phyloP scores from a whole-genome alignment of 2,329 filamentous ascomycete genomes.

The Fonsecaea multimorphosa region DNA sequence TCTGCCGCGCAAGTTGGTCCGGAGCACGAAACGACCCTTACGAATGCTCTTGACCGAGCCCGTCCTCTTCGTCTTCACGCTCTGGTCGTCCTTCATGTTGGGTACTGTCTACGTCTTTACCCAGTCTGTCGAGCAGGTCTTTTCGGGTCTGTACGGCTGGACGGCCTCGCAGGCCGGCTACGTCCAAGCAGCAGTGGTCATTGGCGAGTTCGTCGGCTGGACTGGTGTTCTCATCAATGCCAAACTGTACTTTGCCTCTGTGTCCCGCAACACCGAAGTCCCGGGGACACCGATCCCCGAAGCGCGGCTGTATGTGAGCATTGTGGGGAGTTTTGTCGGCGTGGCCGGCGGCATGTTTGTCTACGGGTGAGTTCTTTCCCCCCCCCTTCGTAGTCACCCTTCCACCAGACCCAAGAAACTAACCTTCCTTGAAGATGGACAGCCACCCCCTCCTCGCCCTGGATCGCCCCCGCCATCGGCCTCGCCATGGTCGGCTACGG shows the following conservation, averaged over 20 bases:
- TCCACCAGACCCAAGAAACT: neutral
- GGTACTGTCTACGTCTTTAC: constrained; percentile 59
- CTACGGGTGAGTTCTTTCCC: constrained; percentile 45
- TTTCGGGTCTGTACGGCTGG: constrained; percentile 80
- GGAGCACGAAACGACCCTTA: constrained; percentile 43
- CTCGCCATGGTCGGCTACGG: constrained; percentile 58
- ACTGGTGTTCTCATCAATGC: constrained; percentile 56
- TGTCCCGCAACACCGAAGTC: constrained; percentile 45
- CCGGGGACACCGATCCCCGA: constrained; percentile 52
- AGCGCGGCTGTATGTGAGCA: constrained; percentile 51
- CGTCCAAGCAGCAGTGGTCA: constrained; percentile 53
- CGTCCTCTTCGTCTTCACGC: constrained; percentile 55
- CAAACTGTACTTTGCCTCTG: constrained; percentile 54
- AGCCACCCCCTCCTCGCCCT: constrained; percentile 50
- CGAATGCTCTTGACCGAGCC: constrained; percentile 57
- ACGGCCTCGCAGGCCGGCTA: constrained; percentile 55
- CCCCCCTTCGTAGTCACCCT: too few species aligned
- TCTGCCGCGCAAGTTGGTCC: constrained; percentile 44
- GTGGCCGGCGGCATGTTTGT: constrained; percentile 58
- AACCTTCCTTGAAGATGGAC: constrained; percentile 48
- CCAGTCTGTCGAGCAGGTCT: constrained; percentile 69
- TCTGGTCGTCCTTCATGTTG: constrained; percentile 57
- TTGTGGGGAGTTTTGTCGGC: constrained; percentile 54
- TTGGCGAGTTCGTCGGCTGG: constrained; percentile 54
- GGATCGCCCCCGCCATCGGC: constrained; percentile 57